Base-by-base conservation (phyloP, 2,329 filamentous ascomycete genomes). In the Zymoseptoria passerinii region DNA sequence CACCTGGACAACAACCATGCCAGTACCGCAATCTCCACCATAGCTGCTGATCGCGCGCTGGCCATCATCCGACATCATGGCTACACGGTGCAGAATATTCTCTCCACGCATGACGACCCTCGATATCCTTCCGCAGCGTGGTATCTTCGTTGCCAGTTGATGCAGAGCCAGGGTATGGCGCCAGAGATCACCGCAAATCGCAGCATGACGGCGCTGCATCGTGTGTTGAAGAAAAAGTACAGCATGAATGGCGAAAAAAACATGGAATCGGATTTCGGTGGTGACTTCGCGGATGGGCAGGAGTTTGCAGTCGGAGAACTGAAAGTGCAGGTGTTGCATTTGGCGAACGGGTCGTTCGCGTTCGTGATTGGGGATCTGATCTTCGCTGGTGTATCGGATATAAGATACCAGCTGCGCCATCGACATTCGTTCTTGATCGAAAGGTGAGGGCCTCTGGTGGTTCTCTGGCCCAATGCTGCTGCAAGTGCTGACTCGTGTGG, bases 1-100 rank as follows among this genome's bases (percentile, higher is more conserved):
- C 84, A 87, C 0, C 67, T 87, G 3, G 78, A 86, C 66, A 85
- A 78, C 60, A 77, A 84, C 49, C 74, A 76, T 19, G 52, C 59
- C 23, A 53, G 52, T 48, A 65, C 62, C 4, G 54, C 27, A 2
- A 62, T 65, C 40, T 65, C 62, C 29, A 66, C 64, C 5, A 66
- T 63, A 10, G 63, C 62, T 6, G 64, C 64, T n/a, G 64, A 66
- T 28, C 57, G 62, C 28, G 54, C 59, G 1, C 55, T 66, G 10
- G 29, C 59, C 5, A 57, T 66, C 16, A 48, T 65, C 1, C 40
- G 48, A n/a, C 62, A 62, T 48, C 60, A 65, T 50, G 48, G 57
- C 6, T 66, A 66, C 54, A 44, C 29, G 44, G 63, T 66, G 52
- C 61, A 66, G 20, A 59, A 58, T 2, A 65, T 66, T 49, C 53